phyloP scores from a whole-genome alignment of 1,284 basidiomycete genomes.

The Kalmanozyma brasiliensis region DNA sequence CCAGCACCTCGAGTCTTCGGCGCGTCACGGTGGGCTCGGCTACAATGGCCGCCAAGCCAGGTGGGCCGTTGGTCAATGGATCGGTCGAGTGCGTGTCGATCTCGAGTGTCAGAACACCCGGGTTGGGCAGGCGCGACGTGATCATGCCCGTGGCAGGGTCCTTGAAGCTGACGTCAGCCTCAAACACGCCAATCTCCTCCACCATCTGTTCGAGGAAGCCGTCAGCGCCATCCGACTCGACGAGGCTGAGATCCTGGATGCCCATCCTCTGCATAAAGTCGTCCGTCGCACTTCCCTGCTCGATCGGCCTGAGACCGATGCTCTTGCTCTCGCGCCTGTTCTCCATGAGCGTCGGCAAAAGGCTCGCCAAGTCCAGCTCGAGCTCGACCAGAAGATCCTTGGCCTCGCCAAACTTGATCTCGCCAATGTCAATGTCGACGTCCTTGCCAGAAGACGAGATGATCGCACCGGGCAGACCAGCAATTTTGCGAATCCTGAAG shows the following conservation, averaged over 20 bases:
- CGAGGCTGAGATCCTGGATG: slow-evolving; percentile 54
- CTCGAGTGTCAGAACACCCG: slow-evolving; percentile 58
- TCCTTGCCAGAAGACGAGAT: slow-evolving; percentile 87
- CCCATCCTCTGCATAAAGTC: slow-evolving; percentile 64
- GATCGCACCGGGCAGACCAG: slow-evolving; percentile 69
- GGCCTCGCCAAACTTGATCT: slow-evolving; percentile 69
- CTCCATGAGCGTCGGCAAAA: slow-evolving; percentile 42
- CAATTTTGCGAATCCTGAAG: slow-evolving; percentile 60
- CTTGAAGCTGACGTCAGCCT: slow-evolving; percentile 58
- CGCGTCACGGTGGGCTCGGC: slow-evolving; percentile 61
- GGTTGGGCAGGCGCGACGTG: slow-evolving; percentile 43
- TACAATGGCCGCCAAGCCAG: slow-evolving; percentile 50
- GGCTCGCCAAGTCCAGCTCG: slow-evolving; percentile 53
- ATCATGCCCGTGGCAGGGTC: slow-evolving; percentile 49
- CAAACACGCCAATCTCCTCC: slow-evolving; percentile 61
- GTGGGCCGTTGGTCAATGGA: slow-evolving; percentile 46
- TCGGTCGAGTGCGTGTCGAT: slow-evolving; percentile 56
- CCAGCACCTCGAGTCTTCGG: slow-evolving; percentile 58
- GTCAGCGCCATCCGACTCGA: slow-evolving; percentile 40
- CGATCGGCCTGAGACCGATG: slow-evolving; percentile 39
- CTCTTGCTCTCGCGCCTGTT: slow-evolving; percentile 35
- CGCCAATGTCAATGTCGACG: slow-evolving; percentile 93
- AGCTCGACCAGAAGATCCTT: slow-evolving; percentile 64
- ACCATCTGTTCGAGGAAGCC: slow-evolving; percentile 54
- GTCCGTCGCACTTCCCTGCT: slow-evolving; percentile 59